Evolutionary conservation across 345 rosid genomes (phyloP), one percentile per base, ranked within the genome.

Genomic region (Ailanthus altissimus): DNA sequence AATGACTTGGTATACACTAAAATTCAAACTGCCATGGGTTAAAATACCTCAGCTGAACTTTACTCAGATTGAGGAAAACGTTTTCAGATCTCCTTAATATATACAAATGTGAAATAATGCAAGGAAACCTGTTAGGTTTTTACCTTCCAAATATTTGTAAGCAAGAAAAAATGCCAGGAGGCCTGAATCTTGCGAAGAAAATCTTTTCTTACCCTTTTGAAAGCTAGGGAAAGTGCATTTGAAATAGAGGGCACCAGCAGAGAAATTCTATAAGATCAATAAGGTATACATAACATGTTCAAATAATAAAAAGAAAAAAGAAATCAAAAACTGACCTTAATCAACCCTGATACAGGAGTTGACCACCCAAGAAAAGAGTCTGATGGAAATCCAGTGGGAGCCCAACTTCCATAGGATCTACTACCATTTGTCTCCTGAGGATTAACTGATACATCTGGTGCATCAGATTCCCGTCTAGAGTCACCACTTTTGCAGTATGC

Each of bases 401-500:
- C 68, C 81, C 78, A 79, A 57, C 77, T 77, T 76, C 84, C 86
- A 76, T 74, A 78, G 53, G 73, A 67, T 80, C 32, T 64, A 77
- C 79, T 89, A 51, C 70, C 76, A 72, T 94, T 87, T 46, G 67
- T 82, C 82, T 85, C 89, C 72, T 74, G 83, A 61, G 79, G 58
- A 81, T 77, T 73, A 13, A 40, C 32, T 51, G 88, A 82, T 58
- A 26, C 42, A 67, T 80, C 84, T 49, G 86, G 74, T 60, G 82
- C 60, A 77, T 60, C 72, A 78, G 83, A 78, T 80, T 81, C 85
- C 38, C 28, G 65, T 77, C 85, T 80, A 2, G 78, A 70, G 61
- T 83, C 87, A 60, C 81, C 84, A 59, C 82, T 82, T 80, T 75
- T 82, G 81, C 99, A 96, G 82, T 88, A 89, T 45, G 97, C 94